Evolutionary conservation across 2,329 filamentous ascomycete genomes (phyloP).

Genomic region (Fusarium cicatricum): DNA sequence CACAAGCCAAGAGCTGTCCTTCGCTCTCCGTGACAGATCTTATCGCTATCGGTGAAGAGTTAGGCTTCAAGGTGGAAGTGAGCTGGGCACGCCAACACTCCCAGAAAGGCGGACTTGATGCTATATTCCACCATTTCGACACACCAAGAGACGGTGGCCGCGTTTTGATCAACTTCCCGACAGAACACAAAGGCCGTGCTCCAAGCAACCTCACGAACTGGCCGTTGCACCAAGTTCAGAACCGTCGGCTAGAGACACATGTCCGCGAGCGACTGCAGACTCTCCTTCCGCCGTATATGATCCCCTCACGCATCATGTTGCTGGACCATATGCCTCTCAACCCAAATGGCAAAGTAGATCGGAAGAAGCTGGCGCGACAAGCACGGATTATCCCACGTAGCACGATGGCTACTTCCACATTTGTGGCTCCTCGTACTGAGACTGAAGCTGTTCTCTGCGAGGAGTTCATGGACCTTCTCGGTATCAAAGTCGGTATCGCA

Average conservation of each 20-base stretch:
- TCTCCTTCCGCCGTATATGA: conserved; percentile 39
- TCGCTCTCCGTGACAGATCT: conserved; percentile 30
- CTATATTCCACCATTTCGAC: conserved; percentile 34
- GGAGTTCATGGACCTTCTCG: neutral
- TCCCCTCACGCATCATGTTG: conserved; percentile 33
- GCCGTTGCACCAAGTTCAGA: conserved; percentile 21
- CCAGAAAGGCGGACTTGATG: conserved; percentile 27
- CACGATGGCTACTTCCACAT: neutral
- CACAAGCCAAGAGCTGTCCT: conserved; percentile 1
- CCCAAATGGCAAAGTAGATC: conserved; percentile 39
- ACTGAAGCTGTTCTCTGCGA: neutral
- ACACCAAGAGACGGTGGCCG: neutral
- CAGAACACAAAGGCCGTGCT: conserved; percentile 5
- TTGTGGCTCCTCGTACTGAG: neutral
- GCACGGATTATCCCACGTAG: no score
- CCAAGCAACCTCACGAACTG: conserved; percentile 18
- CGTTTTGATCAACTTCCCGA: conserved; percentile 22
- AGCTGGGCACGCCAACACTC: conserved; percentile 51
- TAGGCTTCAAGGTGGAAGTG: conserved; percentile 55
- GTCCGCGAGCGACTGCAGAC: conserved; percentile 7
- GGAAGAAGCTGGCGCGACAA: neutral
- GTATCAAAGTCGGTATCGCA: conserved; percentile 1
- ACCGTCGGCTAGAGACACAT: neutral
- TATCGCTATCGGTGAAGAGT: conserved; percentile 22
- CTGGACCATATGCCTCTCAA: conserved; percentile 41